These are phyloP conservation scores for Glarea lozoyensis DNA, from an alignment of 495 filamentous ascomycete species.

Conservation along the genomic window DNA sequence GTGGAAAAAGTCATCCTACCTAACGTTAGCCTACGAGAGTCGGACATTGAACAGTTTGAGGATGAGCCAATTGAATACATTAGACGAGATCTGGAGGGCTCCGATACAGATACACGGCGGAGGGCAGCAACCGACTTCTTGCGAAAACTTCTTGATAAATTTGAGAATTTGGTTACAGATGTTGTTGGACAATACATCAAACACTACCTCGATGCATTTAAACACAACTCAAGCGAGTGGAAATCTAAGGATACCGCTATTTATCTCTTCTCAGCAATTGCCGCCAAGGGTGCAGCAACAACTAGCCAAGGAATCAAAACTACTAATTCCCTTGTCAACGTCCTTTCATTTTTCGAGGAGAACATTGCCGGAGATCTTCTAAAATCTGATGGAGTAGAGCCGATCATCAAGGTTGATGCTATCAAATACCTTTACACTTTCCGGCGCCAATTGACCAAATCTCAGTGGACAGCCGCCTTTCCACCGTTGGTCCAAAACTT, in stretches of 20 bases:
- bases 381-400: constrained; percentile 52
- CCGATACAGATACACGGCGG: constrained; percentile 85
- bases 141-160: constrained; percentile 75
- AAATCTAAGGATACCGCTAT: constrained; percentile 95
- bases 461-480: constrained; percentile 81
- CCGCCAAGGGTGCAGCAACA: constrained; percentile 81
- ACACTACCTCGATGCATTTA: constrained; percentile 63
- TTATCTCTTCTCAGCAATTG: constrained; percentile 89
- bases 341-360: constrained; percentile 86
- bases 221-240: constrained; percentile 70
- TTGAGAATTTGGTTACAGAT: constrained; percentile 71
- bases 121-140: constrained; percentile 92
- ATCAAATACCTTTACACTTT: constrained; percentile 97
- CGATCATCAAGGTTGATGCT: constrained; percentile 91
- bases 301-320: constrained; percentile 77
- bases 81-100: constrained; percentile 88
- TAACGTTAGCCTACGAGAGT: constrained; percentile 81
- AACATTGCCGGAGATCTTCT: constrained; percentile 80
- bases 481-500: constrained; percentile 85
- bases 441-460: constrained; percentile 77
- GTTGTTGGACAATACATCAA: constrained; percentile 76
- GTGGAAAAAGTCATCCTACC: constrained; percentile 93
- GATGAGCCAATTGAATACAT: constrained; percentile 99
- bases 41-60: constrained; percentile 92
- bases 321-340: constrained; percentile 75